phyloP scores from a whole-genome alignment of 805 yeast species.

The Yueomyces sp. region DNA sequence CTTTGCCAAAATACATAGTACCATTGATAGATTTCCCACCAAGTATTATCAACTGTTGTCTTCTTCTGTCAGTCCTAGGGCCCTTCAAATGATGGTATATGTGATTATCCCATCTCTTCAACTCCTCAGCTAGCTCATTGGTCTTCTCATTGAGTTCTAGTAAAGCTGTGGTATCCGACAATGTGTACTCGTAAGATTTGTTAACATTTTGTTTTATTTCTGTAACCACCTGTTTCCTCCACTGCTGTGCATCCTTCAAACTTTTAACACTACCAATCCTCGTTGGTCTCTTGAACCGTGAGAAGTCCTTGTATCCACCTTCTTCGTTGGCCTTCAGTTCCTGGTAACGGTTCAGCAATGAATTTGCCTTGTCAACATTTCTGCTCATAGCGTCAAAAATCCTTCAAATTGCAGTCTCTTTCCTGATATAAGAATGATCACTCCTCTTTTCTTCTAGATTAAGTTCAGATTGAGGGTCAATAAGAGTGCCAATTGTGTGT shows the following conservation, averaged over 20 bases:
- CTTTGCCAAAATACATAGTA: slow-evolving; percentile 70
- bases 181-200: slow-evolving; percentile 46
- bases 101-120: slow-evolving; percentile 66
- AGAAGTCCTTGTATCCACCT: slow-evolving; percentile 41
- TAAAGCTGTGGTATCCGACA: slow-evolving; percentile 43
- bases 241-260: slow-evolving; percentile 55
- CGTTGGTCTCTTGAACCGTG: slow-evolving; percentile 48
- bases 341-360: slow-evolving; percentile 52
- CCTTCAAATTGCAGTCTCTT: no score
- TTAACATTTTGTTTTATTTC: slow-evolving; percentile 54
- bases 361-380: slow-evolving; percentile 63
- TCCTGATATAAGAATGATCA: no score
- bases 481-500: no score
- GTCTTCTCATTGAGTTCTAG: slow-evolving; percentile 64
- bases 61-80: slow-evolving; percentile 2
- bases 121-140: slow-evolving; percentile 54
- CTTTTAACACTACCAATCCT: slow-evolving; percentile 38
- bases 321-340: slow-evolving; percentile 45
- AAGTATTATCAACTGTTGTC: slow-evolving; percentile 2
- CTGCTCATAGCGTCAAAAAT: slow-evolving; percentile 42
- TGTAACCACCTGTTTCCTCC: slow-evolving; percentile 45
- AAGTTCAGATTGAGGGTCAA: no score
- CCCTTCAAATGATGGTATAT: slow-evolving; percentile 57
- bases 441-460: no score
- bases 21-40: slow-evolving; percentile 32